Percentiles rank a stretch among this genome's conserved stretches.
Evolutionary conservation across 352 stramenopile species (phyloP).

Genomic region (Phytophthora parvispora): DNA sequence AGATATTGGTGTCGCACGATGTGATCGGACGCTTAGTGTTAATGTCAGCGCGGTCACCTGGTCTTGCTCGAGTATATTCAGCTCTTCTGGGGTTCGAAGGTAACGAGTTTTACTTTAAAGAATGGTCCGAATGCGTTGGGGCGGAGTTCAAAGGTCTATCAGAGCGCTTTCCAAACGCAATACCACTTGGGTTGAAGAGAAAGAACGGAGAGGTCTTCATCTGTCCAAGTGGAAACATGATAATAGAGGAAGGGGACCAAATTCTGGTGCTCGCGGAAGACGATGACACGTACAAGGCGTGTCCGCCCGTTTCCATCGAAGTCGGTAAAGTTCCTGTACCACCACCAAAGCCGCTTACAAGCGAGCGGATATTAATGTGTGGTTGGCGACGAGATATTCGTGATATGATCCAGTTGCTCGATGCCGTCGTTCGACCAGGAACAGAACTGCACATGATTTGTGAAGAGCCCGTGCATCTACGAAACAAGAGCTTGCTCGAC

Average conservation of each 20-base stretch:
- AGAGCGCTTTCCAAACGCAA: slow-evolving; percentile 85
- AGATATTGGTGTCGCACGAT: slow-evolving; percentile 90
- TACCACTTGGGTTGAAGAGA: slow-evolving; percentile 83
- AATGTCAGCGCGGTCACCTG: slow-evolving; percentile 86
- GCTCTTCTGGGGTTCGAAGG: slow-evolving; percentile 88
- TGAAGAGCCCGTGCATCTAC: slow-evolving; percentile 70
- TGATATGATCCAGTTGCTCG: slow-evolving; percentile 89
- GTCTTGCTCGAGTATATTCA: slow-evolving; percentile 77
- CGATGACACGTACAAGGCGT: slow-evolving; percentile 89
- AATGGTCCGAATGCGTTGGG: slow-evolving; percentile 84
- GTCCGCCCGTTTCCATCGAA: slow-evolving; percentile 49
- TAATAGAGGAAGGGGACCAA: slow-evolving; percentile 64
- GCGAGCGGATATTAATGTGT: slow-evolving; percentile 88
- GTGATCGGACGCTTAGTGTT: slow-evolving; percentile 91
- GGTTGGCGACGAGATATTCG: slow-evolving; percentile 92
- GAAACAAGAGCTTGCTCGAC: slow-evolving; percentile 70
- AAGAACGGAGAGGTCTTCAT: slow-evolving; percentile 70
- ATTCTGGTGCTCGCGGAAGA: slow-evolving; percentile 91
- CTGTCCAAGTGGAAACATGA: slow-evolving; percentile 45
- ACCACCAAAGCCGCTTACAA: slow-evolving; percentile 21
- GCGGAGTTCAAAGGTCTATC: slow-evolving; percentile 71
- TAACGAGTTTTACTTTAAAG: slow-evolving; percentile 93
- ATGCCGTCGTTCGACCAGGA: slow-evolving; percentile 67
- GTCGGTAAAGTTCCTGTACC: slow-evolving; percentile 39
- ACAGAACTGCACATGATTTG: slow-evolving; percentile 90